Evolutionary conservation across 2,329 filamentous ascomycete species (phyloP).

Genomic region (Zasmidium cellare): DNA sequence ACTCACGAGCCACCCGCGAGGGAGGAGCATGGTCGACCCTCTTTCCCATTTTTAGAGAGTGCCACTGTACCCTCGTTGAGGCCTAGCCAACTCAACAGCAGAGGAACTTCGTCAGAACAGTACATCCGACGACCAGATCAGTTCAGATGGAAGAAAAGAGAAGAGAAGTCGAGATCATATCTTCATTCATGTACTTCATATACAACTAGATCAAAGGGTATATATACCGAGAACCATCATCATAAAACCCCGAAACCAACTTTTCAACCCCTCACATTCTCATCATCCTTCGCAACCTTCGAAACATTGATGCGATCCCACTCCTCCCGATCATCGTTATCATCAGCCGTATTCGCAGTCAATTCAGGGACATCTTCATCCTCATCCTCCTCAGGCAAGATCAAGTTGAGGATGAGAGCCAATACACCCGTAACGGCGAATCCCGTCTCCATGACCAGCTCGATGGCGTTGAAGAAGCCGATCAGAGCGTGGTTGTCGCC

Average conservation of each 20-base stretch:
- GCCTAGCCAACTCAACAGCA: no score
- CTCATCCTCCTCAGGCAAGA: constrained; percentile 73
- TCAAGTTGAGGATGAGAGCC: constrained; percentile 70
- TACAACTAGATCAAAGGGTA: not conserved
- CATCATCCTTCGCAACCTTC: not conserved
- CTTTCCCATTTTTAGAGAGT: no score
- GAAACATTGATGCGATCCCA: constrained; percentile 36
- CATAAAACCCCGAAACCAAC: not conserved
- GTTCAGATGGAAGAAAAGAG: no score
- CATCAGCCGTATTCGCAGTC: constrained; percentile 43
- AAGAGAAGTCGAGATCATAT: not conserved
- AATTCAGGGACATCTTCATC: constrained; percentile 53
- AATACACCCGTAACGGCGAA: constrained; percentile 74
- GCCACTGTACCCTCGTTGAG: no score
- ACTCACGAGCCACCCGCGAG: no score
- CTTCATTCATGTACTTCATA: not conserved
- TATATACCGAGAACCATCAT: not conserved
- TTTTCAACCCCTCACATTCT: constrained; percentile 1
- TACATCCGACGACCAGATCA: no score
- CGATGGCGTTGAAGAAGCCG: constrained; percentile 71
- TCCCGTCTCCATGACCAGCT: constrained; percentile 55
- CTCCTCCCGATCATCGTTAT: constrained; percentile 40
- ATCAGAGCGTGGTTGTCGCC: constrained; percentile 66
- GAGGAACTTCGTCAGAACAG: no score
- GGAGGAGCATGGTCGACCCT: no score